Base-by-base conservation (phyloP, 768 basidiomycete genomes). In the Gelatoporia subvermispora region DNA sequence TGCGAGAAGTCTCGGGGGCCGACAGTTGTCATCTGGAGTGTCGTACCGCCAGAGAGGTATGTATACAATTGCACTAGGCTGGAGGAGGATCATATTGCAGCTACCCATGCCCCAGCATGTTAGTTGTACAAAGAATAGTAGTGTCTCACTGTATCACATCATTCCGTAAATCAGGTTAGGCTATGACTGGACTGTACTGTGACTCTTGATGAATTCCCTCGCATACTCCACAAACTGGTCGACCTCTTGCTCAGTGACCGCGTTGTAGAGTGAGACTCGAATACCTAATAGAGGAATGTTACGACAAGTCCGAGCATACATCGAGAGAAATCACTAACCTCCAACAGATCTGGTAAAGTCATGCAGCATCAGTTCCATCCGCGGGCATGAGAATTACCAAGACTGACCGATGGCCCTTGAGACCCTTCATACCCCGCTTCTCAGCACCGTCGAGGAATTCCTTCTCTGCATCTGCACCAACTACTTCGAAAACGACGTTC, bases 371-470 rank as follows among this genome's bases (percentile, higher is more conserved):
- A 24, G 44, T 34, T n/a, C 17, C 13, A 31, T 22, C n/a, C 21
- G 7, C 16, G 25, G 18, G 21, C 15, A 10, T 8, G 18, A 9
- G 15, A 36, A 13, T 23, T 16, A 35, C 21, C 20, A 25, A 38
- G 2, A 71, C 89, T 55, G 60, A 92, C 82, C 95, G 78, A 72
- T 99, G 96, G 0, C 96, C 96, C 65, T 92, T 94, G 48, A 96
- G 68, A 28, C 88, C 88, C 58, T 82, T 84, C 78, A 98, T 83
- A 0, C 88, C 90, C 49, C 66, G 72, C 56, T 72, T 73, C 60
- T 92, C 86, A 0, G 94, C 94, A 9, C 87, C 91, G 17, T 76
- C 73, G 55, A 98, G 63, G 65, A 97, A 98, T 57, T 71, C 67
- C 58, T 79, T 78, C 65, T 96, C 74, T 17, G 73, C 75, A 1